These are phyloP conservation scores for Boletus rubroflammeus DNA, from an alignment of 768 basidiomycete genomes.

Conservation along the genomic window DNA sequence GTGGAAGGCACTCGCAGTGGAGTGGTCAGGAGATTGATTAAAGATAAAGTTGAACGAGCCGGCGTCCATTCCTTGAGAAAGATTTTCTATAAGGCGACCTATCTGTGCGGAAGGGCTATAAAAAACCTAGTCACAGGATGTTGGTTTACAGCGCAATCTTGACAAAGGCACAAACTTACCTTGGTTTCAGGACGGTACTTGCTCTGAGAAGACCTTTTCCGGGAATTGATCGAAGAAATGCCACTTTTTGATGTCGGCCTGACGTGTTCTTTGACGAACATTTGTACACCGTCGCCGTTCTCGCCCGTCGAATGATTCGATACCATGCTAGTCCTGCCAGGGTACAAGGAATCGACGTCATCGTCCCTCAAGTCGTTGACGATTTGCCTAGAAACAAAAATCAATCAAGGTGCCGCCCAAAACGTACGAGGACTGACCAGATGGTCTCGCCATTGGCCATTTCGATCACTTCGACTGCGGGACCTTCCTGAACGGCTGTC, in stretches of 20 bases:
- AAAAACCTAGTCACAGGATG: slow-evolving; percentile 25
- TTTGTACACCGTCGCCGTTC: slow-evolving; percentile 52
- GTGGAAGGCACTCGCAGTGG: slow-evolving; percentile 57
- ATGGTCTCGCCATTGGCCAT: slow-evolving; percentile 86
- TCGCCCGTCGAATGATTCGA: slow-evolving; percentile 64
- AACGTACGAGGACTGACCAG: slow-evolving; percentile 49
- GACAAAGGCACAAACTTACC: slow-evolving; percentile 40
- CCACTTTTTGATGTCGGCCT: slow-evolving; percentile 67
- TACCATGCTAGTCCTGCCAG: slow-evolving; percentile 64
- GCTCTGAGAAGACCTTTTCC: slow-evolving; percentile 53
- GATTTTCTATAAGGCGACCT: slow-evolving; percentile 76
- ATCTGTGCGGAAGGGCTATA: slow-evolving; percentile 67
- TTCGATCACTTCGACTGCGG: slow-evolving; percentile 76
- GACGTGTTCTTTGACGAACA: slow-evolving; percentile 75
- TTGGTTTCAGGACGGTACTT: slow-evolving; percentile 78
- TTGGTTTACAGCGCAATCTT: slow-evolving; percentile 7
- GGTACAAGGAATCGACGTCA: slow-evolving; percentile 66
- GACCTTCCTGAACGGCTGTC: slow-evolving; percentile 40
- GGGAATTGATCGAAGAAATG: slow-evolving; percentile 51
- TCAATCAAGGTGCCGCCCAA: not conserved
- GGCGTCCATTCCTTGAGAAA: slow-evolving; percentile 78
- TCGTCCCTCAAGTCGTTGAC: slow-evolving; percentile 81
- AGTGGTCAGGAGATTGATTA: slow-evolving; percentile 44
- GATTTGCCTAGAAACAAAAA: slow-evolving; percentile 50
- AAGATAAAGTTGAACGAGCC: slow-evolving; percentile 79